Conservation (phyloP, 1,284 basidiomycete genomes). For the Rhizoctonia solani region DNA sequence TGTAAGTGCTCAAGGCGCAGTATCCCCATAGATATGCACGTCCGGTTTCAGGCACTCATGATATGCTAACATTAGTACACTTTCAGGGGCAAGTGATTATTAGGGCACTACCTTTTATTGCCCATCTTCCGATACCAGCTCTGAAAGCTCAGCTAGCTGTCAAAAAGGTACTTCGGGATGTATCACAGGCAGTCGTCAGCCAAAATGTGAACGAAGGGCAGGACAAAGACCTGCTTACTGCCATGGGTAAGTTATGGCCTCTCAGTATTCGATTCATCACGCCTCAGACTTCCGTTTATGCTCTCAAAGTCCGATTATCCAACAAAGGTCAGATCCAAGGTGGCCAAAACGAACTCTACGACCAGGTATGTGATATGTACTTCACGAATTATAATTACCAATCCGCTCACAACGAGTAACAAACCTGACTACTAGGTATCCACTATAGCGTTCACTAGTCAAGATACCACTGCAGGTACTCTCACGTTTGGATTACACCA, state of each 20-base stretch:
- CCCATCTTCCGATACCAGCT: conserved; percentile 42
- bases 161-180: conserved; percentile 43
- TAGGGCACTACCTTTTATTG: conserved; percentile 45
- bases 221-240: conserved; percentile 33
- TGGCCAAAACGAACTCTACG: conserved; percentile 36
- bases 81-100: conserved; percentile 40
- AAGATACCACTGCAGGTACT: conserved; percentile 42
- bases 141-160: conserved; percentile 45
- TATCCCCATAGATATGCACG: too few relatives aligned
- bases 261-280: too few relatives aligned
- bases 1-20: conserved; percentile 37
- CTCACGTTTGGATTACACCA: conserved; percentile 53
- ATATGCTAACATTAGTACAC: too few relatives aligned
- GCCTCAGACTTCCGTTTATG: too few relatives aligned
- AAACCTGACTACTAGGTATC: too few relatives aligned
- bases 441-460: conserved; percentile 42
- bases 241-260: conserved; percentile 2
- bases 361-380: conserved; percentile 33
- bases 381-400: too few relatives aligned
- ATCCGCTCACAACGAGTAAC: too few relatives aligned
- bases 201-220: neutral
- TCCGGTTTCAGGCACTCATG: too few relatives aligned
- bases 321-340: neutral
- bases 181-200: conserved; percentile 26
- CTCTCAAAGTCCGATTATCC: neutral